Percentiles rank a stretch among this genome's conserved stretches.
These are phyloP conservation scores for Stachybotrys chartarum DNA, from an alignment of 2,329 filamentous ascomycete species.

Conservation along the genomic window DNA sequence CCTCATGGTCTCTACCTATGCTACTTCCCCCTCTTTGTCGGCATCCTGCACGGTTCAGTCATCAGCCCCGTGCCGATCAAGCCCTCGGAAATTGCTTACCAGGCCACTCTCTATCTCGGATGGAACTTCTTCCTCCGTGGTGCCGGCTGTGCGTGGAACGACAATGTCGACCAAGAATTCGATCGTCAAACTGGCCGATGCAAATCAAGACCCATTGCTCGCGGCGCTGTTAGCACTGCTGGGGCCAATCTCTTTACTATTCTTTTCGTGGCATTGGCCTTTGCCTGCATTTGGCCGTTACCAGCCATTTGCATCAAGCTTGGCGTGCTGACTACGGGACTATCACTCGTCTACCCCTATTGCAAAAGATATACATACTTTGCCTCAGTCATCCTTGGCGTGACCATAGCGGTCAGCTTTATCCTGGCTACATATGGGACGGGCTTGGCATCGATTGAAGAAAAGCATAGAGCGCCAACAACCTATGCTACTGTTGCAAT, in stretches of 20 bases:
- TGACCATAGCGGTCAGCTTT: slow-evolving; percentile 34
- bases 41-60: slow-evolving; percentile 37
- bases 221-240: slow-evolving; percentile 39
- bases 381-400: slow-evolving; percentile 41
- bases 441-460: slow-evolving; percentile 8
- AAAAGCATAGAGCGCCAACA: slow-evolving; percentile 5
- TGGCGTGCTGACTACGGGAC: slow-evolving; percentile 30
- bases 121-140: slow-evolving; percentile 40
- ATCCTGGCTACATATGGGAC: slow-evolving; percentile 7
- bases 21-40: slow-evolving; percentile 38
- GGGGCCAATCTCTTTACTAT: slow-evolving; percentile 25
- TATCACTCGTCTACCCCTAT: slow-evolving; percentile 40
- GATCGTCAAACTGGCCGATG: slow-evolving; percentile 45
- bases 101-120: slow-evolving; percentile 29
- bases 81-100: slow-evolving; percentile 5
- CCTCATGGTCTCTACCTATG: slow-evolving; percentile 43
- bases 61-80: slow-evolving; percentile 26
- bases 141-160: slow-evolving; percentile 47
- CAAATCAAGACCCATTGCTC: slow-evolving; percentile 41
- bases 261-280: not conserved
- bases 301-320: slow-evolving; percentile 16
- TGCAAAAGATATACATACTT: slow-evolving; percentile 46
- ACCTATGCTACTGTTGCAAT: slow-evolving; percentile 11
- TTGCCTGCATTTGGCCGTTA: not conserved
- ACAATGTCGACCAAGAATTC: slow-evolving; percentile 45